A percentile compares a stretch with the other conserved stretches of the same genome.
These are phyloP conservation scores for Hippophae gyantsensis DNA, from an alignment of 306 rosid genomes.

Conservation along the genomic window DNA sequence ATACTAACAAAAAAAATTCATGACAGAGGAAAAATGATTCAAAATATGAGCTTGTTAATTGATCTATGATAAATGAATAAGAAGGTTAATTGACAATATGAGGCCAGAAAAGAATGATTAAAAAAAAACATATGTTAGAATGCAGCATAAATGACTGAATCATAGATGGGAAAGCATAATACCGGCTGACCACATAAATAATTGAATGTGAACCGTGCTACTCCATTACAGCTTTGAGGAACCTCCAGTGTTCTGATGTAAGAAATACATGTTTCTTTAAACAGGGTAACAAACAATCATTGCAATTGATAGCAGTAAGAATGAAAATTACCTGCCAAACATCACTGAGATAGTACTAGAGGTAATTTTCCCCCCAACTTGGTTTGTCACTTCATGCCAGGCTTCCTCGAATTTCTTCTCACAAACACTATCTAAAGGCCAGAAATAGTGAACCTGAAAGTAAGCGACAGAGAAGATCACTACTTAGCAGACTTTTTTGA, in stretches of 20 bases:
- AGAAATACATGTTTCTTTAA: constrained; percentile 15
- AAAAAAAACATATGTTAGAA: background rate
- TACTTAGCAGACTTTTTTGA: background rate
- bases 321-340: constrained; percentile 74
- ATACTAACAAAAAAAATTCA: background rate
- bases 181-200: constrained; percentile 91
- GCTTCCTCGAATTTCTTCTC: constrained; percentile 49
- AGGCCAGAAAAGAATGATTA: background rate
- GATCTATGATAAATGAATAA: background rate
- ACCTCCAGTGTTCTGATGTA: constrained; percentile 63
- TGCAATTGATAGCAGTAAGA: constrained; percentile 13
- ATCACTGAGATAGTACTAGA: constrained; percentile 58
- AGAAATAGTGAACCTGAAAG: constrained; percentile 65
- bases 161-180: constrained; percentile 23
- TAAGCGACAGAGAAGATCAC: constrained; percentile 15
- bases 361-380: constrained; percentile 44
- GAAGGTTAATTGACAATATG: no score
- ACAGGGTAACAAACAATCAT: constrained; percentile 4
- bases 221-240: constrained; percentile 72
- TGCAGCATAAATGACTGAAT: background rate
- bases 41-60: background rate
- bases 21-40: background rate
- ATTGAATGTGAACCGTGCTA: constrained; percentile 77
- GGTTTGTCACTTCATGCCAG: constrained; percentile 56
- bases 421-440: constrained; percentile 52